Conservation (phyloP, 139 green algal genomes). For the Yamagishiella unicocca region DNA sequence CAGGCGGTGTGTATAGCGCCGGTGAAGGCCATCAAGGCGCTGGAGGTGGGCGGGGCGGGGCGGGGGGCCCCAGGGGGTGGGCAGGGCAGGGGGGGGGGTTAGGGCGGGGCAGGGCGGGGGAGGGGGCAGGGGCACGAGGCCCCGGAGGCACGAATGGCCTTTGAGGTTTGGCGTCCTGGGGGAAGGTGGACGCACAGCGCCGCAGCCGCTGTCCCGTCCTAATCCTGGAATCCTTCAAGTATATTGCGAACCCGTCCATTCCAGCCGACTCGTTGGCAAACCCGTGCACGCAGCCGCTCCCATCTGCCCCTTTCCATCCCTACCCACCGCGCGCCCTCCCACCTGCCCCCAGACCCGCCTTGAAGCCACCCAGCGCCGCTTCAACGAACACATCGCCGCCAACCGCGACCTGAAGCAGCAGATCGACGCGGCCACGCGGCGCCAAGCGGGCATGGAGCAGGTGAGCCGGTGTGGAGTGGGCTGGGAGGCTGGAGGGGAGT, state of each 20-base stretch:
- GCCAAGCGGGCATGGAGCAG: conserved; percentile 44
- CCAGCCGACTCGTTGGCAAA: too few relatives aligned
- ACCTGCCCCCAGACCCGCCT: conserved; percentile 8
- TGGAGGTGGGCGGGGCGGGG: conserved; percentile 16
- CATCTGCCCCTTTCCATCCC: neutral
- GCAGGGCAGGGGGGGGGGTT: neutral
- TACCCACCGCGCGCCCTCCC: neutral
- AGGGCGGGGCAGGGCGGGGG: neutral
- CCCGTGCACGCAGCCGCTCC: too few relatives aligned
- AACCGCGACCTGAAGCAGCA: conserved; percentile 56
- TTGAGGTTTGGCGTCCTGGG: too few relatives aligned
- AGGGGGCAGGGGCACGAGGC: neutral
- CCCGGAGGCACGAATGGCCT: too few relatives aligned
- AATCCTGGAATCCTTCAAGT: too few relatives aligned
- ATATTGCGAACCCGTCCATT: too few relatives aligned
- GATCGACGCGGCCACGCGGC: conserved; percentile 54
- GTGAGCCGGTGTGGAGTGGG: conserved; percentile 2
- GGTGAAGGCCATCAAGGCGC: conserved; percentile 35
- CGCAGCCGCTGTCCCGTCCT: too few relatives aligned
- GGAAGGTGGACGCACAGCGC: too few relatives aligned
- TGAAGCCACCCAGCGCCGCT: conserved; percentile 40
- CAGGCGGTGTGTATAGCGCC: neutral
- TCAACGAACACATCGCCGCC: conserved; percentile 53
- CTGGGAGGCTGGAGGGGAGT: too few relatives aligned
- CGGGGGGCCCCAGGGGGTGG: neutral